These are phyloP conservation scores for Croton setiger DNA, from an alignment of 441 rosid genomes.

Conservation along the genomic window DNA sequence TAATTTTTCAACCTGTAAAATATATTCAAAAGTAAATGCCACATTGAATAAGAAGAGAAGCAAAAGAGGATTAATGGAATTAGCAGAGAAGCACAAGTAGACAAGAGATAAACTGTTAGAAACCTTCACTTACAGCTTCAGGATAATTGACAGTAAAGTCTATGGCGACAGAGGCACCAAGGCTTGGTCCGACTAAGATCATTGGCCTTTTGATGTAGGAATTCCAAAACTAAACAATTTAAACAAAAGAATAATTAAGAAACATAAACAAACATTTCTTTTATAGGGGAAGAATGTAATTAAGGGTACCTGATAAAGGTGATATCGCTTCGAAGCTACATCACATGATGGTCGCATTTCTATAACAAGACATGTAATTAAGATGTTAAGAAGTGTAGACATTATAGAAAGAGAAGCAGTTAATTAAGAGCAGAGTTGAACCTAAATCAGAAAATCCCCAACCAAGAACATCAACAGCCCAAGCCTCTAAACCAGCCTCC, in stretches of 20 bases:
- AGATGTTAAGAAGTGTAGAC: neutral
- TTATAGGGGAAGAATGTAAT: neutral
- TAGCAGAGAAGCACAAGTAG: too few species aligned
- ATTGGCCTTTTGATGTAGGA: slow-evolving; percentile 72
- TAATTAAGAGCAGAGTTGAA: slow-evolving; percentile 8
- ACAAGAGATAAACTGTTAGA: neutral
- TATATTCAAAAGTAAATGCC: neutral
- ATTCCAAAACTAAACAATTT: slow-evolving; percentile 64
- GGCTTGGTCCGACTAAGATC: slow-evolving; percentile 89
- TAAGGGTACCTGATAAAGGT: slow-evolving; percentile 66
- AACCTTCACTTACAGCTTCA: slow-evolving; percentile 54
- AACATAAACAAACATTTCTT: neutral
- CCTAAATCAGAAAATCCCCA: slow-evolving; percentile 99
- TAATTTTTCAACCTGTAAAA: slow-evolving; percentile 67
- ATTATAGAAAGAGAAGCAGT: neutral
- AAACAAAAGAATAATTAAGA: neutral
- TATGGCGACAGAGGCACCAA: slow-evolving; percentile 87
- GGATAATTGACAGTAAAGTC: slow-evolving; percentile 79
- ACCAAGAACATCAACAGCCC: slow-evolving; percentile 94
- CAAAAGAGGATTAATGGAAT: neutral
- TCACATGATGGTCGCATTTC: slow-evolving; percentile 58
- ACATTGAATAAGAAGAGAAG: neutral
- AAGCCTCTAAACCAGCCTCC: slow-evolving; percentile 81
- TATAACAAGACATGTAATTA: slow-evolving; percentile 18
- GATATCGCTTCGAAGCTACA: slow-evolving; percentile 66